A percentile compares a stretch with the other conserved stretches of the same genome.
phyloP scores from a whole-genome alignment of 2,329 filamentous ascomycete species.

The Chaetomium olivaceum region DNA sequence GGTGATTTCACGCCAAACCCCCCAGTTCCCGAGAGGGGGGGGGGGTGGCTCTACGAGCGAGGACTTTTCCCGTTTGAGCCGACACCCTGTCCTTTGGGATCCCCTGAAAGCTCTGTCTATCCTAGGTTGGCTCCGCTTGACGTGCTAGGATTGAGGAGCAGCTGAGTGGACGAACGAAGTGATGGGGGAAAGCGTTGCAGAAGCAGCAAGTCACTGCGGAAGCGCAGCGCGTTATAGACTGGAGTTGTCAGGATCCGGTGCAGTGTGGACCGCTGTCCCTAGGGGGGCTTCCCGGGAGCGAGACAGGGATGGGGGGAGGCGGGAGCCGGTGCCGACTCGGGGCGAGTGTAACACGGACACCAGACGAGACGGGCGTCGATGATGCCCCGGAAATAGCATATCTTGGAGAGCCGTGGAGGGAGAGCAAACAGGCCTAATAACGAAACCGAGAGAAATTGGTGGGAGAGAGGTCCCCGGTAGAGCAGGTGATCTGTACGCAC shows the following conservation, averaged over 20 bases:
- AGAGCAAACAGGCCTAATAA: not conserved
- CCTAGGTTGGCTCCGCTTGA: conserved; percentile 21
- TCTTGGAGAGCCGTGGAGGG: not conserved
- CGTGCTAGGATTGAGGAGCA: conserved; percentile 12
- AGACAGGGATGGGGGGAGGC: conserved; percentile 6
- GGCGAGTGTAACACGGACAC: conserved; percentile 21
- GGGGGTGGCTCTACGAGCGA: conserved; percentile 21
- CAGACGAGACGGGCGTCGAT: conserved; percentile 14
- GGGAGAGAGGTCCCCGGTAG: not conserved
- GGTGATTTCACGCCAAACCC: conserved; percentile 10
- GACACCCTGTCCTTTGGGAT: conserved; percentile 11
- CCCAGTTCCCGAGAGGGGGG: conserved; percentile 13
- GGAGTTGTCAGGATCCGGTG: conserved; percentile 15
- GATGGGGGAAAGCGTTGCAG: not conserved
- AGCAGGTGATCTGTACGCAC: not conserved
- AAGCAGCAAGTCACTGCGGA: conserved; percentile 8
- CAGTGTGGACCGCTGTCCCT: conserved; percentile 13
- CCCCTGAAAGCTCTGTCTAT: conserved; percentile 2
- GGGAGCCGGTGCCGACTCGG: conserved; percentile 16
- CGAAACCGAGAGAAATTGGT: not conserved
- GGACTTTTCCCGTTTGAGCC: conserved; percentile 23
- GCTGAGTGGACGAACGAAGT: conserved; percentile 5
- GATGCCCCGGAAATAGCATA: not conserved
- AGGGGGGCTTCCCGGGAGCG: conserved; percentile 8
- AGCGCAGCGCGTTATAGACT: conserved; percentile 14